phyloP scores from a whole-genome alignment of 495 filamentous ascomycete species.

The Immersiella caudata region DNA sequence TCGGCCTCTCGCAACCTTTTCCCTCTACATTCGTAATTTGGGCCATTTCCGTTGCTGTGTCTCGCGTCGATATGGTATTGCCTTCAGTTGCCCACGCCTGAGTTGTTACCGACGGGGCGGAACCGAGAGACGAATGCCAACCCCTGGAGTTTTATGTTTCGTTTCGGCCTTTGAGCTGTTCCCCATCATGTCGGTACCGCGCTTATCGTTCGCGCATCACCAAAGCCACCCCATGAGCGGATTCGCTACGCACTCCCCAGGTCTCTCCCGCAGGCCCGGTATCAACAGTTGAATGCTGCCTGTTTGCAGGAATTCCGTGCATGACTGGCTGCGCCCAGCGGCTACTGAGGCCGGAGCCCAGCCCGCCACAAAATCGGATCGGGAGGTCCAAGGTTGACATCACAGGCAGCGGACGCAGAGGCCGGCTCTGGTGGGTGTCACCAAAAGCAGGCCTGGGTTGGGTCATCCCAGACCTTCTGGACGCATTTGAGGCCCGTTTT shows the following conservation, averaged over 20 bases:
- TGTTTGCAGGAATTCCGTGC: background rate
- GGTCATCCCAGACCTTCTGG: background rate
- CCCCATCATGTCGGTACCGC: background rate
- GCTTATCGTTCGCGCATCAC: background rate
- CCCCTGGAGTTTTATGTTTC: background rate
- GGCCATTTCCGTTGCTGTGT: no score
- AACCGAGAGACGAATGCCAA: background rate
- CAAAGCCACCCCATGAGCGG: background rate
- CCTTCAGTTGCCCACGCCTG: background rate
- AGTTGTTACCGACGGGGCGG: background rate
- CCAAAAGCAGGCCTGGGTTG: background rate
- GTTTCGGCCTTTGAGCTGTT: background rate
- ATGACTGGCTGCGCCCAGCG: background rate
- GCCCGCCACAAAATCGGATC: background rate
- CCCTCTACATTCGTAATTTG: no score
- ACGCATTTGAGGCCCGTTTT: background rate
- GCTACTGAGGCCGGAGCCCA: background rate
- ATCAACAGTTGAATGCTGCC: background rate
- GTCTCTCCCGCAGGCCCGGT: background rate
- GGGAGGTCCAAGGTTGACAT: background rate
- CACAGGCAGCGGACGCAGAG: background rate
- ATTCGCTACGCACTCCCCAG: background rate
- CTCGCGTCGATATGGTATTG: no score
- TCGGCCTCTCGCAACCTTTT: no score
- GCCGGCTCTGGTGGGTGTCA: background rate